These are phyloP conservation scores for Ceratopteris richardii DNA, from an alignment of 75 land plant species.

Conservation along the genomic window DNA sequence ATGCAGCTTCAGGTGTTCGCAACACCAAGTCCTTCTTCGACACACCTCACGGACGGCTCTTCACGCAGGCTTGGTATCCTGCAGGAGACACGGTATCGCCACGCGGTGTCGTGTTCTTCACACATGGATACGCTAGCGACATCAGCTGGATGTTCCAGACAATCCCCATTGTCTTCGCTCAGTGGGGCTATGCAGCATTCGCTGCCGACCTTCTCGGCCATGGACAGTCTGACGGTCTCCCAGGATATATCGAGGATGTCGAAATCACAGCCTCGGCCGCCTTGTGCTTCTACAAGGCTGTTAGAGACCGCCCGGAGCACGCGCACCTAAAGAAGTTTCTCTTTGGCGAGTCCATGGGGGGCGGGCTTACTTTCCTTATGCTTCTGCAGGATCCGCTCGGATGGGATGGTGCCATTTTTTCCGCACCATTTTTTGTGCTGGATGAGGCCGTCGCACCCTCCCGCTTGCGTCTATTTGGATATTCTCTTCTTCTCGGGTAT, in stretches of 20 bases:
- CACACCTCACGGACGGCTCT: slow-evolving; percentile 66
- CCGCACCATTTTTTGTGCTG: slow-evolving; percentile 79
- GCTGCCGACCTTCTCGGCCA: slow-evolving; percentile 85
- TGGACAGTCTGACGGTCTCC: slow-evolving; percentile 78
- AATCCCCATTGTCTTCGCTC: slow-evolving; percentile 49
- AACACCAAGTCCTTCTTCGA: slow-evolving; percentile 48
- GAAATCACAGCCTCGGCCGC: slow-evolving; percentile 57
- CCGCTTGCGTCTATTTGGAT: slow-evolving; percentile 41
- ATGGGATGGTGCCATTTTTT: slow-evolving; percentile 79
- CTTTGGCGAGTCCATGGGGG: slow-evolving; percentile 91
- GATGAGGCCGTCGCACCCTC: slow-evolving; percentile 74
- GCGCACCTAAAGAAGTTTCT: slow-evolving; percentile 54
- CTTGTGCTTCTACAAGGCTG: slow-evolving; percentile 40
- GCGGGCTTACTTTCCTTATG: slow-evolving; percentile 58
- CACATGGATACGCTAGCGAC: slow-evolving; percentile 93
- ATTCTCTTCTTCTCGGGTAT: slow-evolving; percentile 56
- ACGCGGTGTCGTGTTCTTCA: slow-evolving; percentile 60
- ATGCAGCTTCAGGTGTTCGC: slow-evolving; percentile 54
- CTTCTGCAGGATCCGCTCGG: slow-evolving; percentile 48
- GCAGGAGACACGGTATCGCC: slow-evolving; percentile 20
- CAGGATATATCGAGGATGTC: slow-evolving; percentile 65
- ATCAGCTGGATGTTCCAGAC: slow-evolving; percentile 85
- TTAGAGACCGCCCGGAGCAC: slow-evolving; percentile 24
- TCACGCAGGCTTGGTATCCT: slow-evolving; percentile 69
- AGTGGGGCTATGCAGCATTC: slow-evolving; percentile 82